phyloP scores from a whole-genome alignment of 768 basidiomycete genomes.

The Dacryopinax spathularia region DNA sequence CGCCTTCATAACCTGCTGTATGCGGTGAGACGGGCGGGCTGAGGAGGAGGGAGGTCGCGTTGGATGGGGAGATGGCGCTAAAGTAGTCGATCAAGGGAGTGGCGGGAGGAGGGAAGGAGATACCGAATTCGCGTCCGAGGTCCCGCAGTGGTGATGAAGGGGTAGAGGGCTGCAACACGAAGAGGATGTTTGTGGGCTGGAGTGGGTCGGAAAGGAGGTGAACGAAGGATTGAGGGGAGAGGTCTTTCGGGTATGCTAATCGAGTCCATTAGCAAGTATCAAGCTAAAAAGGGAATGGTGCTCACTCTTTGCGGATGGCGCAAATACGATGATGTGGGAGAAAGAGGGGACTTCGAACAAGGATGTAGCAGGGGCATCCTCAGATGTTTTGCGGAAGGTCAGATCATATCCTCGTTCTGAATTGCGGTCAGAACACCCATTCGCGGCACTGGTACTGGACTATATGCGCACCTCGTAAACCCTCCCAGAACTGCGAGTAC shows the following conservation, averaged over 20 bases:
- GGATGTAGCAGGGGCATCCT: constrained; percentile 47
- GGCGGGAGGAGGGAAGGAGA: constrained; percentile 73
- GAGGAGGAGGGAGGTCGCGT: constrained; percentile 52
- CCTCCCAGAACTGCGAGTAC: constrained; percentile 72
- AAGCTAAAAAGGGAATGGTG: constrained; percentile 3
- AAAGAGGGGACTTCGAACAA: constrained; percentile 62
- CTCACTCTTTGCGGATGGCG: constrained; percentile 76
- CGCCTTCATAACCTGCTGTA: neutral
- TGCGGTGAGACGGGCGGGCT: constrained; percentile 34
- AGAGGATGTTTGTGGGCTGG: constrained; percentile 52
- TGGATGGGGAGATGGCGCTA: constrained; percentile 48
- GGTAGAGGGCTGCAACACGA: constrained; percentile 65
- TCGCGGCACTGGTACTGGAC: neutral
- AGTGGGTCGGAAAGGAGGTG: constrained; percentile 39
- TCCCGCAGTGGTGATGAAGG: constrained; percentile 44
- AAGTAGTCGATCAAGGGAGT: constrained; percentile 79
- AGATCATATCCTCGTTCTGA: constrained; percentile 71
- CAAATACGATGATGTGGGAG: constrained; percentile 74
- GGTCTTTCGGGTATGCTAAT: constrained; percentile 54
- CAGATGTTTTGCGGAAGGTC: constrained; percentile 74
- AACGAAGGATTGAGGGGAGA: constrained; percentile 69
- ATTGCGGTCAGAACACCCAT: neutral
- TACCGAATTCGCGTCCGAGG: constrained; percentile 80
- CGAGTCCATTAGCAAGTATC: constrained; percentile 5
- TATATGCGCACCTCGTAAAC: constrained; percentile 48